Conservation (phyloP, 768 basidiomycete genomes). For the Sutorius australiensis region DNA sequence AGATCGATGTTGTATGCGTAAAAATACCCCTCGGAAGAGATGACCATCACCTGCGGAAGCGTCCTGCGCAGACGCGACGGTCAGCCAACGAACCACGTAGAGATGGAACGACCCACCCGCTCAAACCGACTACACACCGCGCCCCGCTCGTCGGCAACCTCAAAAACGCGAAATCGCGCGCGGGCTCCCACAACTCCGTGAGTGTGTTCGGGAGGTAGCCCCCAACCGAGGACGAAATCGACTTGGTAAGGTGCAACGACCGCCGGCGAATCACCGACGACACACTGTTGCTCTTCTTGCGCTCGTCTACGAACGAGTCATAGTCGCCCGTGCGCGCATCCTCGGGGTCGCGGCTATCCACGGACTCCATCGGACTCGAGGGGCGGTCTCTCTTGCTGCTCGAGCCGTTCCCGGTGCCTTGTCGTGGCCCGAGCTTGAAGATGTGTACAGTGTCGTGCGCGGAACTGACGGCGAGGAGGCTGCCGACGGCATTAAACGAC, state of each 20-base stretch:
- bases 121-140: conserved; percentile 84
- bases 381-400: conserved; percentile 31
- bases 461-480: conserved; percentile 83
- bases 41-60: conserved; percentile 95
- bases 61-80: conserved; percentile 46
- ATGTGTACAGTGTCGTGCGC: conserved; percentile 97
- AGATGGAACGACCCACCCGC: conserved; percentile 50
- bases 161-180: conserved; percentile 89
- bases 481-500: conserved; percentile 79
- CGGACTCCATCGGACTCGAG: conserved; percentile 60
- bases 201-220: conserved; percentile 84
- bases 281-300: conserved; percentile 55
- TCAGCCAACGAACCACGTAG: neutral
- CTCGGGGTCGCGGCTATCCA: conserved; percentile 61
- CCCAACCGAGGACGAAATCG: conserved; percentile 72
- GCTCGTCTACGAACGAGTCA: conserved; percentile 77
- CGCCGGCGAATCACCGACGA: conserved; percentile 64
- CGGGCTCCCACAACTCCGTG: conserved; percentile 96
- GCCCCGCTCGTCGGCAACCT: conserved; percentile 76
- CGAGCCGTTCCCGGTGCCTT: conserved; percentile 16
- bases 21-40: conserved; percentile 93
- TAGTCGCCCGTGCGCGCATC: conserved; percentile 65
- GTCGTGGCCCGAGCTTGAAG: conserved; percentile 70
- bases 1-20: conserved; percentile 95
- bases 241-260: conserved; percentile 73